Evolutionary conservation across 371 early-diverging fungal genomes (phyloP).

Genomic region (Mucor ambiguus): DNA sequence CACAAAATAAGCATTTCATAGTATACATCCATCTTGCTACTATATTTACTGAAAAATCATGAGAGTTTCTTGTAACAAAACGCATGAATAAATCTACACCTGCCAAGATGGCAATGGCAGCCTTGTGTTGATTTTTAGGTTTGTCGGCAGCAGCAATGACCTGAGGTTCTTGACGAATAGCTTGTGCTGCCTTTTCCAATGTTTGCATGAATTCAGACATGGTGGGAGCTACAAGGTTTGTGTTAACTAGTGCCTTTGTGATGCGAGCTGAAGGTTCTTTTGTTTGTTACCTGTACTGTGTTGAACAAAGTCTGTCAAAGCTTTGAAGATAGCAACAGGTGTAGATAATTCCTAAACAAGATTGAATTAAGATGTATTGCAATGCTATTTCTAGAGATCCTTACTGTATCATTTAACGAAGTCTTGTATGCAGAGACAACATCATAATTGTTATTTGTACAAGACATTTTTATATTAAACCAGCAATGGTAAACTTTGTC

Average conservation of each 20-base stretch:
- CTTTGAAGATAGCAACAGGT: conserved; percentile 87
- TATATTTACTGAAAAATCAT: conserved; percentile 61
- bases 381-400: neutral
- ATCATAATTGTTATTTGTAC: conserved; percentile 8
- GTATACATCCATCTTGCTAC: neutral
- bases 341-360: conserved; percentile 73
- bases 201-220: conserved; percentile 87
- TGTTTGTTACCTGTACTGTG: conserved; percentile 58
- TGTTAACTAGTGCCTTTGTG: neutral
- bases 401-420: conserved; percentile 25
- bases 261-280: neutral
- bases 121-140: conserved; percentile 48
- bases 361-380: neutral
- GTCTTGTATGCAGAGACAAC: conserved; percentile 25
- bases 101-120: conserved; percentile 62
- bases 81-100: conserved; percentile 90
- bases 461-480: conserved; percentile 9
- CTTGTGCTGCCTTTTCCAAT: conserved; percentile 68
- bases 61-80: conserved; percentile 72
- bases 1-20: neutral
- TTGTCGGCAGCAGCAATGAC: conserved; percentile 11
- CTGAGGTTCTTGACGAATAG: conserved; percentile 56
- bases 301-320: conserved; percentile 76
- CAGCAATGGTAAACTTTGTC: neutral
- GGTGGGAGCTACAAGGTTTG: conserved; percentile 60